Base-by-base conservation (phyloP, 2,329 filamentous ascomycete species). In the Trichoderma afroharzianum region DNA sequence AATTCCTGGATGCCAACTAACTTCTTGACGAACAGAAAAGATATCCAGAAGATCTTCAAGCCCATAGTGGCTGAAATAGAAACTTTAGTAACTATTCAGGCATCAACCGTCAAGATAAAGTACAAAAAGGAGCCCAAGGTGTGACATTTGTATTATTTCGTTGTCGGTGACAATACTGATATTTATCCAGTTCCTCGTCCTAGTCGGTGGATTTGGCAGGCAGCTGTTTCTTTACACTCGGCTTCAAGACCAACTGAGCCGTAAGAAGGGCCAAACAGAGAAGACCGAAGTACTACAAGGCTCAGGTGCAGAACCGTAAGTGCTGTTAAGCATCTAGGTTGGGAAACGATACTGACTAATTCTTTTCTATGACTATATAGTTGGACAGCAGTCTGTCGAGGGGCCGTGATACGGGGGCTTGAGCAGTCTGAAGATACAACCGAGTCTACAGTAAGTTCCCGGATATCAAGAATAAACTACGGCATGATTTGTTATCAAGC, bases 151-250 rank as follows among this genome's bases (percentile, higher is more conserved):
- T 50, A 15, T 9, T 7, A 0, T 15, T 26, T 36, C 0, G 6
- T 36, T 36, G 1, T 14, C 6, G 3, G 11, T 15, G 9, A 6
- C n/a, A 43, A 15, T 3, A 18, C 66, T 66, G 9, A 63, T 55
- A 1, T 12, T 15, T 15, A 8, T 6, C 12, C 24, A 83, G 83
- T 80, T 79, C n/a, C 63, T 84, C 6, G 75, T 83, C 2, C 76
- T 84, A 0, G 82, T 81, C 0, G 83, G 83, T 0, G 83, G 82
- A 0, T 81, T 84, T 14, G 82, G 83, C 0, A 74, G 78, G 1
- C 80, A 76, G 9, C 43, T 61, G 0, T 82, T 80, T 9, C 73
- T 84, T 0, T 75, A 72, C 7, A 58, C 73, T 3, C 64, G 68
- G 0, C 64, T 84, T 0, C 70, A 74, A 0, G 24, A 39, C 0